Evolutionary conservation across 129 eudicot genomes (phyloP).

Genomic region (Solidago caesia): DNA sequence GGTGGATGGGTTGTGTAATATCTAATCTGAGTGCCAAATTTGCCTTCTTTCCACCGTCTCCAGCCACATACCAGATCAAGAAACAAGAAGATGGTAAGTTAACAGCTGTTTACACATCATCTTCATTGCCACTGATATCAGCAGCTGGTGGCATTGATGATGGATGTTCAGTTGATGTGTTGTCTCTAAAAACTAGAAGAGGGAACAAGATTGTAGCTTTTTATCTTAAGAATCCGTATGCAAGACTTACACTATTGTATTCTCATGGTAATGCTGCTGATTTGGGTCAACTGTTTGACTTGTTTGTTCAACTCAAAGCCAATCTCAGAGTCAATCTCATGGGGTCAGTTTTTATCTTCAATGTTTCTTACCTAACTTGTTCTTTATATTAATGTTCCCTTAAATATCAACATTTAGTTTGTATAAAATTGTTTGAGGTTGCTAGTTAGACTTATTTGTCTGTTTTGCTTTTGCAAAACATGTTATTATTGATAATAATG

Average conservation of each 20-base stretch:
- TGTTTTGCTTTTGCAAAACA: not conserved
- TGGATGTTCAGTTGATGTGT: conserved; percentile 65
- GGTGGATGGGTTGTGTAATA: conserved; percentile 68
- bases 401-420: conserved; percentile 19
- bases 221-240: conserved; percentile 73
- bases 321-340: conserved; percentile 96
- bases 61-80: conserved; percentile 77
- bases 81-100: conserved; percentile 65
- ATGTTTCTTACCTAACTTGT: conserved; percentile 25
- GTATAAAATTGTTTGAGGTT: not conserved
- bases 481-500: not conserved
- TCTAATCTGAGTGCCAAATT: conserved; percentile 77
- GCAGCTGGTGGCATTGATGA: conserved; percentile 40
- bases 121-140: conserved; percentile 47
- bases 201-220: conserved; percentile 93
- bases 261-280: conserved; percentile 99
- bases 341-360: conserved; percentile 55
- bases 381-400: conserved; percentile 30
- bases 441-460: not conserved
- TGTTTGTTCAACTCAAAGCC: conserved; percentile 94
- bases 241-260: conserved; percentile 74
- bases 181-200: conserved; percentile 61
- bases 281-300: conserved; percentile 95
- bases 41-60: conserved; percentile 84
- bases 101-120: conserved; percentile 54